A percentile compares a stretch with the other conserved stretches of the same genome.
These are phyloP conservation scores for Aspergillus felis DNA, from an alignment of 2,329 filamentous ascomycete genomes.

Conservation along the genomic window DNA sequence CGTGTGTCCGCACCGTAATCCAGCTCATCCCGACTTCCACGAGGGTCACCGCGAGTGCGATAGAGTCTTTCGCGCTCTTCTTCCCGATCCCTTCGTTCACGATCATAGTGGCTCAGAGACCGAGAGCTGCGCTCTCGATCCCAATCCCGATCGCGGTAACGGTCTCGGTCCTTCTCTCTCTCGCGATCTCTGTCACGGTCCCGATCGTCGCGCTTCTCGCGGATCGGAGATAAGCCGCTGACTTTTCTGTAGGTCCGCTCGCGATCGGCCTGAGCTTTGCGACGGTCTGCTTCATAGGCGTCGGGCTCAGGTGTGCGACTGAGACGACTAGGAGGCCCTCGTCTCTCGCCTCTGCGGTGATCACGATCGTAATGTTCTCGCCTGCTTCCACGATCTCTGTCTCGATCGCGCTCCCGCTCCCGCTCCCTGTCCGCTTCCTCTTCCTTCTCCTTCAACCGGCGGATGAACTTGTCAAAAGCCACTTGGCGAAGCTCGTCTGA, in stretches of 20 bases:
- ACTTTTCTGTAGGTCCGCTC: constrained; percentile 90
- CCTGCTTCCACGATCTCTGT: constrained; percentile 42
- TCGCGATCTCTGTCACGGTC: constrained; percentile 36
- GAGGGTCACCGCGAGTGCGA: constrained; percentile 73
- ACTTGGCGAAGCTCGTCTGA: constrained; percentile 77
- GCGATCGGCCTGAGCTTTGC: constrained; percentile 87
- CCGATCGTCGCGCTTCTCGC: constrained; percentile 33
- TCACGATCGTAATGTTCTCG: constrained; percentile 56
- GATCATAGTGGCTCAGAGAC: constrained; percentile 59
- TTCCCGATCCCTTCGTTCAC: constrained; percentile 82
- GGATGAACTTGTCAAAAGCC: constrained; percentile 89
- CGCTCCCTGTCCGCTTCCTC: constrained; percentile 67
- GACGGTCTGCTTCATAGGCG: constrained; percentile 90
- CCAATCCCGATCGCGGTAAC: constrained; percentile 35
- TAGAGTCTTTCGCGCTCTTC: constrained; percentile 86
- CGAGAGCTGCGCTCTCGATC: constrained; percentile 33
- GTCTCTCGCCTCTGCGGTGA: constrained; percentile 46
- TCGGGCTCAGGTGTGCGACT: constrained; percentile 90
- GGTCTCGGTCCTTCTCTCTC: constrained; percentile 36
- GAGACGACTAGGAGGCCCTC: constrained; percentile 50
- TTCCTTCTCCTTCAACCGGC: constrained; percentile 85
- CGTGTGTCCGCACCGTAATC: constrained; percentile 75
- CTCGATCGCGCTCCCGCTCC: constrained; percentile 51
- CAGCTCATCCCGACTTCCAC: constrained; percentile 77
- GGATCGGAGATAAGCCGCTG: constrained; percentile 56